phyloP scores from a whole-genome alignment of 2,329 filamentous ascomycete species.

The Ophiocordyceps robertsii region DNA sequence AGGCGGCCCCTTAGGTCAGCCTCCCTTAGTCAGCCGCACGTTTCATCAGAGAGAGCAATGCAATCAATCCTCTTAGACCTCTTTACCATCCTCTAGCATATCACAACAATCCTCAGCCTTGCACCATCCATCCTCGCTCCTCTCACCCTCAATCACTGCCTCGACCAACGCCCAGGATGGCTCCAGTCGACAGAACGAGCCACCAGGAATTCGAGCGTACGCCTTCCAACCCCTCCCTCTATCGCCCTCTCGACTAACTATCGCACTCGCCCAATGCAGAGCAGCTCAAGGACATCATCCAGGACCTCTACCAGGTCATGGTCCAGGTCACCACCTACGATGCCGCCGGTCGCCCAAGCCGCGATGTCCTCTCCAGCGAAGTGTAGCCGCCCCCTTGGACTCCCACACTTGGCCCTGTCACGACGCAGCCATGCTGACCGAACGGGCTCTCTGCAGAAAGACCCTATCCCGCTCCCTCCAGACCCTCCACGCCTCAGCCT shows the following conservation, averaged over 20 bases:
- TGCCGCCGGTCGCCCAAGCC: constrained; percentile 32
- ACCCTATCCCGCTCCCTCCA: constrained; percentile 25
- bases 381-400: constrained; percentile 23
- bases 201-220: constrained; percentile 26
- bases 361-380: constrained; percentile 41
- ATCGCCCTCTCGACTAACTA: background rate
- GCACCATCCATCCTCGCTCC: too few relatives aligned
- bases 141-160: too few relatives aligned
- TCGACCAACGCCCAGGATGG: constrained; percentile 15
- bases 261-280: constrained; percentile 24
- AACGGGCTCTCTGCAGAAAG: too few relatives aligned
- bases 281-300: constrained; percentile 47
- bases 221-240: background rate
- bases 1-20: too few relatives aligned
- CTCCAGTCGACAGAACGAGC: constrained; percentile 24
- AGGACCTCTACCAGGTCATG: constrained; percentile 50
- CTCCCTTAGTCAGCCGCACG: too few relatives aligned
- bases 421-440: too few relatives aligned
- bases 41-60: too few relatives aligned
- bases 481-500: constrained; percentile 24
- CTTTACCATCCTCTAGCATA: too few relatives aligned
- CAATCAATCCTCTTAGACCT: too few relatives aligned
- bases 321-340: constrained; percentile 51
- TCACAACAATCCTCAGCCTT: too few relatives aligned
- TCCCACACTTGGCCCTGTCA: too few relatives aligned